Conservation (phyloP, 495 filamentous ascomycete genomes). For the Aspergillus sclerotiicarbonarius region DNA sequence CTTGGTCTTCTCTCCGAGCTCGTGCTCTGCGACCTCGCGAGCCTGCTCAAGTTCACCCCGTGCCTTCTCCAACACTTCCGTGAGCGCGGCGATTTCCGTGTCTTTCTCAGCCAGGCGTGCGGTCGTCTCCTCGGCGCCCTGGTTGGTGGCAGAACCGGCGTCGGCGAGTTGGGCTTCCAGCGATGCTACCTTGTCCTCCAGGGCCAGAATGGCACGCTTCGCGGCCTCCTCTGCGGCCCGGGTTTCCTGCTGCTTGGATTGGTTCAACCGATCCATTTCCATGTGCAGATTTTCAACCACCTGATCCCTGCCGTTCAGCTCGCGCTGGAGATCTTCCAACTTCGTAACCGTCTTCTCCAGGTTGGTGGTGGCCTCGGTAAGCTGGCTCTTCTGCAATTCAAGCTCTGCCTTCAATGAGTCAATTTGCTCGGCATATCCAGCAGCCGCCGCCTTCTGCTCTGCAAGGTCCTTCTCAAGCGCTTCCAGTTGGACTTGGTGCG, state of each 20-base stretch:
- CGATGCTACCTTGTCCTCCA: constrained; percentile 39
- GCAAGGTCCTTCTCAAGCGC: constrained; percentile 36
- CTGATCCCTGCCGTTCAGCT: constrained; percentile 42
- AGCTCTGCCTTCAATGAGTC: constrained; percentile 39
- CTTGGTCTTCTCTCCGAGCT: constrained; percentile 34
- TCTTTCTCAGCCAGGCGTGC: constrained; percentile 38
- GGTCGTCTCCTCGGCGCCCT: constrained; percentile 27
- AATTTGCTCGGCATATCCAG: constrained; percentile 40
- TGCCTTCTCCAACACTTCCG: constrained; percentile 33
- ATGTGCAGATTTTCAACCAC: constrained; percentile 44
- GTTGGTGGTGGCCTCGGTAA: constrained; percentile 28
- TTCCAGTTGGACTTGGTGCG: constrained; percentile 40
- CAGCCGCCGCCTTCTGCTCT: constrained; percentile 35
- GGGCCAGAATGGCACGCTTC: constrained; percentile 25
- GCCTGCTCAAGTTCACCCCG: constrained; percentile 37
- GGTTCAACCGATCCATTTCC: constrained; percentile 40
- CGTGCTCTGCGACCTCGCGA: constrained; percentile 29
- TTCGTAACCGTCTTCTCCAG: constrained; percentile 38
- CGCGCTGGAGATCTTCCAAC: constrained; percentile 36
- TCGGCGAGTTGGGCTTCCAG: constrained; percentile 40
- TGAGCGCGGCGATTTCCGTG: constrained; percentile 37
- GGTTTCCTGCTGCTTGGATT: constrained; percentile 42
- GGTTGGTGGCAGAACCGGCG: constrained; percentile 32
- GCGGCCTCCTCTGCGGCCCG: constrained; percentile 42
- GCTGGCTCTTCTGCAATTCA: constrained; percentile 29